Conservation (phyloP, 2,329 filamentous ascomycete species). For the Aureobasidium sp. region DNA sequence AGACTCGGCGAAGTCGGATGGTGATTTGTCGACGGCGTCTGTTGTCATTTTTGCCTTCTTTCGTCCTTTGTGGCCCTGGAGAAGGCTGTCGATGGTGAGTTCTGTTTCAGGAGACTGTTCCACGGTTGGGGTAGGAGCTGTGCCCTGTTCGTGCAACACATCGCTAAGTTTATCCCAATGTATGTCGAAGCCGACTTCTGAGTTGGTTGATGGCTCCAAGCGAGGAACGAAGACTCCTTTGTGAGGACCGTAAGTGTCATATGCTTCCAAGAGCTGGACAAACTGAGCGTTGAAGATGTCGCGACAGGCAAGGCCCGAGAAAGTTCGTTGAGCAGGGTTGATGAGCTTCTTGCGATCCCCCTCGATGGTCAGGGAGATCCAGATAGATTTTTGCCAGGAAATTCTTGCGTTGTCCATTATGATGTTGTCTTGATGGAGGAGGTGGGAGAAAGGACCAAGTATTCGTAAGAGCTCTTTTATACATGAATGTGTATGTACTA, state of each 20-base stretch:
- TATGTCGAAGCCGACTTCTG: background rate
- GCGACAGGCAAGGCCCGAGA: background rate
- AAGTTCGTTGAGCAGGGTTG: background rate
- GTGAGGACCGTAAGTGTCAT: background rate
- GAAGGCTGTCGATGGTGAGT: background rate
- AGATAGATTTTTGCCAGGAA: background rate
- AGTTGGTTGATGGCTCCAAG: background rate
- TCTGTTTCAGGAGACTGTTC: background rate
- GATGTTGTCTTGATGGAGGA: background rate
- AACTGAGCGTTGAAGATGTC: background rate
- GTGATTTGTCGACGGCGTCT: no score
- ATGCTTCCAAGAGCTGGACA: background rate
- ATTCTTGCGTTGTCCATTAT: background rate
- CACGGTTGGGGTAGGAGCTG: background rate
- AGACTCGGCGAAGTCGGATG: no score
- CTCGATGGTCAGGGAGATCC: background rate
- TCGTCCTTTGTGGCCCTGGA: no score
- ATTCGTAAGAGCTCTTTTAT: no score
- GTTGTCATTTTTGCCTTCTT: no score
- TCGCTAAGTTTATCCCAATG: background rate
- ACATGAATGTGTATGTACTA: no score
- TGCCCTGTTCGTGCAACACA: background rate
- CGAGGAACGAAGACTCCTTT: background rate
- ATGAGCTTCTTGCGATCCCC: background rate
- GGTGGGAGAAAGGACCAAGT: background rate